Conservation (phyloP, 2,329 filamentous ascomycete genomes). For the Nothophaeocryptopus gaeumannii region DNA sequence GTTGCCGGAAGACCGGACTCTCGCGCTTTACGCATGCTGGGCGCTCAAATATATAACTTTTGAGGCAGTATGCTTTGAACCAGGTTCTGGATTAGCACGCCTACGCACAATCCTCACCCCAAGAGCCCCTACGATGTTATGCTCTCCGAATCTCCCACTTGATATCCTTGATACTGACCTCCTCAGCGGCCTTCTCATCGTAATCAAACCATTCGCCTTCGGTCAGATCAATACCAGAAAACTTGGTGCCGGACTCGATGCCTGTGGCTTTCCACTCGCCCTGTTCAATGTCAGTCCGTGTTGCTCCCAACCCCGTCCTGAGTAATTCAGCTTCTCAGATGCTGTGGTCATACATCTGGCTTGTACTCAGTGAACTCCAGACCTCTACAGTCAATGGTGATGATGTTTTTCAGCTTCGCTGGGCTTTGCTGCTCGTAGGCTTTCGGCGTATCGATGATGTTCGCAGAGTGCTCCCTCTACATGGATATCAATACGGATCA, state of each 20-base stretch:
- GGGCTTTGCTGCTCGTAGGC: slow-evolving; percentile 70
- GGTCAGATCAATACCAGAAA: slow-evolving; percentile 73
- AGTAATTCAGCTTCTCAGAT: not conserved
- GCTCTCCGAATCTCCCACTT: slow-evolving; percentile 80
- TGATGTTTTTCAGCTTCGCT: slow-evolving; percentile 71
- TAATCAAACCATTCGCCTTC: slow-evolving; percentile 99
- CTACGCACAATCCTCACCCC: too few relatives aligned
- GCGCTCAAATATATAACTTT: too few relatives aligned
- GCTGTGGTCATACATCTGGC: slow-evolving; percentile 62
- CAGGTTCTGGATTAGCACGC: too few relatives aligned
- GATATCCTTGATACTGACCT: slow-evolving; percentile 87
- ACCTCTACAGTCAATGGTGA: slow-evolving; percentile 91
- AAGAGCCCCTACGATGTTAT: not conserved
- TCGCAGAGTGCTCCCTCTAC: slow-evolving; percentile 80
- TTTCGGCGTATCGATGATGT: slow-evolving; percentile 70
- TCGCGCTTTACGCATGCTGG: too few relatives aligned
- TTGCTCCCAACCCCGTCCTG: not conserved
- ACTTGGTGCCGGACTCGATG: slow-evolving; percentile 74
- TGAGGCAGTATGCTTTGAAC: too few relatives aligned
- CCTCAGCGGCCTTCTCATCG: slow-evolving; percentile 86
- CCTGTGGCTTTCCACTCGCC: slow-evolving; percentile 89
- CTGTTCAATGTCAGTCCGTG: slow-evolving; percentile 42
- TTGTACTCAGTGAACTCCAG: slow-evolving; percentile 90
- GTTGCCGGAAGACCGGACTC: too few relatives aligned
- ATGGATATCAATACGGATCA: not conserved